Percentiles rank a stretch among this genome's conserved stretches.
Conservation (phyloP, 164 flowering plant species). For the Sedum album region DNA sequence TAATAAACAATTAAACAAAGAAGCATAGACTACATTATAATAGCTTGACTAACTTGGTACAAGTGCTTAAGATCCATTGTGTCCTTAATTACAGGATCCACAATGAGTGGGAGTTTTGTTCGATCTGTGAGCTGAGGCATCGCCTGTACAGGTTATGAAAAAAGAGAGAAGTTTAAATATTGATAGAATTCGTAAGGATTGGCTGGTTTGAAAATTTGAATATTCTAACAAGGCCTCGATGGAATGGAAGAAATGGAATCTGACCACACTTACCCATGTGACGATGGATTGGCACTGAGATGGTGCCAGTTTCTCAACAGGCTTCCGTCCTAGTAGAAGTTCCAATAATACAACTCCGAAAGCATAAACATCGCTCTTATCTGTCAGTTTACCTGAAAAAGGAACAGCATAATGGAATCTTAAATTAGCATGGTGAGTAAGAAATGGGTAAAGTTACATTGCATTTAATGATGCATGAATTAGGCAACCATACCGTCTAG, state of each 20-base stretch:
- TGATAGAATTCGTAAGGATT: not conserved
- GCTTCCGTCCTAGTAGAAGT: conserved; percentile 73
- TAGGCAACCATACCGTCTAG: conserved; percentile 57
- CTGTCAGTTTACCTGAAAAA: conserved; percentile 74
- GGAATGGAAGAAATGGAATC: not conserved
- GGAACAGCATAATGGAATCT: not conserved
- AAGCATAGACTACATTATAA: not conserved
- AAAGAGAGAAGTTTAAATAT: not conserved
- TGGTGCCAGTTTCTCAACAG: conserved; percentile 59
- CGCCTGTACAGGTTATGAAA: conserved; percentile 39
- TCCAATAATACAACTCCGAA: conserved; percentile 86
- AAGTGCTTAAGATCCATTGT: conserved; percentile 73
- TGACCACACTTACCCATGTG: conserved; percentile 79
- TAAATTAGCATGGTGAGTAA: not conserved
- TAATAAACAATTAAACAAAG: not conserved
- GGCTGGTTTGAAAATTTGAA: not conserved
- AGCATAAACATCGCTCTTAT: conserved; percentile 93
- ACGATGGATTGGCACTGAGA: conserved; percentile 72
- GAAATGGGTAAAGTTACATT: not conserved
- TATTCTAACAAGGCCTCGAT: not conserved
- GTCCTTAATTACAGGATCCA: conserved; percentile 72
- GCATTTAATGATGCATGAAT: not conserved
- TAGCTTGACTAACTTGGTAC: conserved; percentile 20
- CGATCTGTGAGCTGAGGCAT: conserved; percentile 94
- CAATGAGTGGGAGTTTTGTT: conserved; percentile 80